A percentile compares a stretch with the other conserved stretches of the same genome.
Evolutionary conservation across 1,284 basidiomycete genomes (phyloP).

Genomic region (Heimioporus punctisporus): DNA sequence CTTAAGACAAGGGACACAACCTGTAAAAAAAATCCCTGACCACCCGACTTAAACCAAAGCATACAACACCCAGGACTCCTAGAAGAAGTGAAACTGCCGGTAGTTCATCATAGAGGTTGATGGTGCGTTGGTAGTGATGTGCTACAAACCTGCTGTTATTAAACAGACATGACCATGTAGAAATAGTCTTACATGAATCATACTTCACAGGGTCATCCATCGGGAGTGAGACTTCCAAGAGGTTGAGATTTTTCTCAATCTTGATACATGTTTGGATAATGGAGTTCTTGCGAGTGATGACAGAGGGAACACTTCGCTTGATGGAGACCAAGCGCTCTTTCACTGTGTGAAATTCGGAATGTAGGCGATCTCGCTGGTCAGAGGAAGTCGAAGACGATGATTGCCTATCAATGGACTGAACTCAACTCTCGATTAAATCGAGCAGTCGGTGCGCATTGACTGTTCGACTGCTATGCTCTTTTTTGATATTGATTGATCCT

Average conservation of each 20-base stretch:
- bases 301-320: background rate
- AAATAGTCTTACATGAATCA: constrained; percentile 5
- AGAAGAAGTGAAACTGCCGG: constrained; percentile 27
- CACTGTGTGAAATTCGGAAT: background rate
- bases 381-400: background rate
- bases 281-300: background rate
- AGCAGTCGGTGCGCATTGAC: background rate
- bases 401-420: background rate
- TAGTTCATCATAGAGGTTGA: constrained; percentile 5
- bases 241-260: background rate
- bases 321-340: background rate
- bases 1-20: constrained; percentile 15
- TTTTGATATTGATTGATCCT: background rate
- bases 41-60: constrained; percentile 21
- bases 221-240: background rate
- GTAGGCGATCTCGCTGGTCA: background rate
- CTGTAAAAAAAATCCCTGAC: constrained; percentile 24
- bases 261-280: background rate
- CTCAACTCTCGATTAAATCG: background rate
- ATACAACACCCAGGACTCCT: constrained; percentile 15
- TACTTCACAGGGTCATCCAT: background rate
- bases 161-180: too few species aligned
- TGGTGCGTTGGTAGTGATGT: background rate
- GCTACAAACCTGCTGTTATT: too few species aligned
- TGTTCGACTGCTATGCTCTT: background rate